These are phyloP conservation scores for Exophiala viscosa DNA, from an alignment of 2,329 filamentous ascomycete genomes.

Conservation along the genomic window DNA sequence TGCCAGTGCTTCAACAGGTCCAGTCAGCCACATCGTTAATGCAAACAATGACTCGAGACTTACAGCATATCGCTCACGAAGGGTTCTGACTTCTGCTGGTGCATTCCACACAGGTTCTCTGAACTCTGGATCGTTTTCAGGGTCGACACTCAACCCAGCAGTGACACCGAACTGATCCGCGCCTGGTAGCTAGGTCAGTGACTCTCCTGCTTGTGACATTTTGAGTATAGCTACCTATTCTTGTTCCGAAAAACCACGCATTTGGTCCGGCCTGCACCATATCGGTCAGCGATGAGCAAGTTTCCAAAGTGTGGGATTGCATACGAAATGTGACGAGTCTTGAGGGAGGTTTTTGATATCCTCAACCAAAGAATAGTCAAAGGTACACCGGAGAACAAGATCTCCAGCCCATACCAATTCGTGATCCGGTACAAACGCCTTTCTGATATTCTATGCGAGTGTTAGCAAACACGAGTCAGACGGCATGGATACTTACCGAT, in stretches of 20 bases:
- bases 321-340: background rate
- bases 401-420: too few species aligned
- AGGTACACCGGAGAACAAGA: too few species aligned
- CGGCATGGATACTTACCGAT: too few species aligned
- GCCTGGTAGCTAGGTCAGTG: background rate
- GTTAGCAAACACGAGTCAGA: too few species aligned
- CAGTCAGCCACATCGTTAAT: background rate
- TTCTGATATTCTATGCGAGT: too few species aligned
- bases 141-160: background rate
- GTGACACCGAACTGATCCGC: background rate
- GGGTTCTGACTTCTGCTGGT: background rate
- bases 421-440: too few species aligned
- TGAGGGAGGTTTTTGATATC: too few species aligned
- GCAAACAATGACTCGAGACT: background rate
- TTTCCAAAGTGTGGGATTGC: too few species aligned
- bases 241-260: background rate
- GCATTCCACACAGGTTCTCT: background rate
- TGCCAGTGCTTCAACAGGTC: background rate
- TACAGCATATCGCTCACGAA: background rate
- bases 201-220: background rate
- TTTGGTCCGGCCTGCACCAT: background rate
- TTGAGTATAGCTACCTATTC: background rate
- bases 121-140: background rate
- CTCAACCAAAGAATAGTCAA: too few species aligned
- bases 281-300: too few species aligned